These are phyloP conservation scores for Globisporangium sylvaticum DNA, from an alignment of 352 stramenopile genomes.

Conservation along the genomic window DNA sequence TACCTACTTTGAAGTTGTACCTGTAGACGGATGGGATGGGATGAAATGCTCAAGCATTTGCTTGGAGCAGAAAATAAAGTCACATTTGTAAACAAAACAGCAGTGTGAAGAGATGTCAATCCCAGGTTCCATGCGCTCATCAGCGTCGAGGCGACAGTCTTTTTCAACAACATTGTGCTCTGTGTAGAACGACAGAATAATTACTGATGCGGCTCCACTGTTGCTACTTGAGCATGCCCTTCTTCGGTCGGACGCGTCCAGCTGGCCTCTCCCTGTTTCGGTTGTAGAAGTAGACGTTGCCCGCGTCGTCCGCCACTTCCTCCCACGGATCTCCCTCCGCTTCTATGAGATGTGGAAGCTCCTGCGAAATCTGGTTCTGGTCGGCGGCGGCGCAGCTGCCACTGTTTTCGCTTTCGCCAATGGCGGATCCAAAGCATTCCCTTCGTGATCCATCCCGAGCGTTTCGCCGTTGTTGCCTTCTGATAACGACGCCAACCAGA, in stretches of 20 bases:
- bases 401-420: too few species aligned
- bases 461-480: background rate
- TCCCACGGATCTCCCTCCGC: conserved; percentile 36
- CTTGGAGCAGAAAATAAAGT: too few species aligned
- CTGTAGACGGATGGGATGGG: too few species aligned
- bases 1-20: too few species aligned
- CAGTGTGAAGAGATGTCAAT: too few species aligned
- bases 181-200: too few species aligned
- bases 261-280: conserved; percentile 44
- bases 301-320: conserved; percentile 62
- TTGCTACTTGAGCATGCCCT: background rate
- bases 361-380: background rate
- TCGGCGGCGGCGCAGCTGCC: background rate
- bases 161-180: too few species aligned
- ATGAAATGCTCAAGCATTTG: too few species aligned
- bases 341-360: background rate
- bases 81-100: too few species aligned
- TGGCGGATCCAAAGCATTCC: too few species aligned
- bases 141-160: too few species aligned
- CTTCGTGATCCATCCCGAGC: background rate
- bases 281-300: conserved; percentile 79
- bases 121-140: too few species aligned
- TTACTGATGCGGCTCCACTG: background rate
- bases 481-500: background rate
- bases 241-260: conserved; percentile 36